A percentile compares a stretch with the other conserved stretches of the same genome.
Conservation (phyloP, 495 filamentous ascomycete species). For the Evansstolkia leycettana region DNA sequence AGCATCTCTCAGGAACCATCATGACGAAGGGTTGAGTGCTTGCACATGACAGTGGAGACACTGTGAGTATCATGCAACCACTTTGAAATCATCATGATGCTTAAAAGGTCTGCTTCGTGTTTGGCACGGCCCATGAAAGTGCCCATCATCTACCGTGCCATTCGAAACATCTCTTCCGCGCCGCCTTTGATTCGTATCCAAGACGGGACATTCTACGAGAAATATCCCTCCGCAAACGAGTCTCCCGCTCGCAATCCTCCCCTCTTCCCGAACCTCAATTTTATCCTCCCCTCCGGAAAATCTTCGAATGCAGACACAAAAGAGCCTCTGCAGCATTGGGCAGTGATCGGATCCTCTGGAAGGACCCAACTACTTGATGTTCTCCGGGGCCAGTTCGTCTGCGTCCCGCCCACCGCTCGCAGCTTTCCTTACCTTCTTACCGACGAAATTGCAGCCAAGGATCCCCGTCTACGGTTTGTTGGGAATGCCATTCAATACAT, state of each 20-base stretch:
- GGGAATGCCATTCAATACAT: slow-evolving; percentile 66
- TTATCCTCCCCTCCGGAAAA: slow-evolving; percentile 45
- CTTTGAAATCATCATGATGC: too few species aligned
- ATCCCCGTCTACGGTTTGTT: slow-evolving; percentile 42
- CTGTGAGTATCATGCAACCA: too few species aligned
- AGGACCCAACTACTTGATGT: slow-evolving; percentile 69
- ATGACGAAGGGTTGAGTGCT: too few species aligned
- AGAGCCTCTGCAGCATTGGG: slow-evolving; percentile 46
- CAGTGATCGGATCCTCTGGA: slow-evolving; percentile 57
- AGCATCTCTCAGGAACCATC: too few species aligned
- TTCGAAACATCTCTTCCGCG: not conserved
- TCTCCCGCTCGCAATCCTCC: slow-evolving; percentile 33
- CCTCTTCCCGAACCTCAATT: slow-evolving; percentile 55
- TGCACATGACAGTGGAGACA: too few species aligned
- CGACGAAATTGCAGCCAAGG: slow-evolving; percentile 42
- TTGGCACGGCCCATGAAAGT: not conserved
- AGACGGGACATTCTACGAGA: slow-evolving; percentile 70
- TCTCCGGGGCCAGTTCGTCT: slow-evolving; percentile 60
- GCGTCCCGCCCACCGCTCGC: slow-evolving; percentile 57
- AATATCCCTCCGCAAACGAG: slow-evolving; percentile 47
- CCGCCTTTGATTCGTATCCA: slow-evolving; percentile 58
- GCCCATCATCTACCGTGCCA: too few species aligned
- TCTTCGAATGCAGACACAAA: not conserved
- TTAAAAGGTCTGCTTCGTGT: too few species aligned
- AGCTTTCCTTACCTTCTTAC: slow-evolving; percentile 63